These are phyloP conservation scores for Lactifluus pinguis DNA, from an alignment of 768 basidiomycete genomes.

Conservation along the genomic window DNA sequence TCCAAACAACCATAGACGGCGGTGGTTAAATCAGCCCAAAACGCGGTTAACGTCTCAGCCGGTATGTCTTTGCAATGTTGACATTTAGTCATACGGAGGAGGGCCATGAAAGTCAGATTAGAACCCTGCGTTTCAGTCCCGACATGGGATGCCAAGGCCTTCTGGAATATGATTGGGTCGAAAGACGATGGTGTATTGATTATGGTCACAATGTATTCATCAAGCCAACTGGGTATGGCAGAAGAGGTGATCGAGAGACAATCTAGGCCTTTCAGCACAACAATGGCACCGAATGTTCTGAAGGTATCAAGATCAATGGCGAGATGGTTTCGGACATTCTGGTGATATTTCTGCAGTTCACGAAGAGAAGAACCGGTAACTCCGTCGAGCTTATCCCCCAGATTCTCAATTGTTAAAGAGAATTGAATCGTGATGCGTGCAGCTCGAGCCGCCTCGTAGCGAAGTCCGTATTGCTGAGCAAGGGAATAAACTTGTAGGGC, in stretches of 20 bases:
- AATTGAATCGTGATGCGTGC: background rate
- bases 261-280: background rate
- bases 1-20: background rate
- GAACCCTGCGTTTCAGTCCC: no score
- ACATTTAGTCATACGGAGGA: no score
- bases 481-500: background rate
- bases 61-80: background rate
- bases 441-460: background rate
- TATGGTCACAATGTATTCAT: background rate
- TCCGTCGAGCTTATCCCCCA: background rate
- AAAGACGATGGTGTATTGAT: background rate
- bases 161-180: background rate
- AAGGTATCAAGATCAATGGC: background rate
- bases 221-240: background rate
- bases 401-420: background rate
- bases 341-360: background rate
- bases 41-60: background rate
- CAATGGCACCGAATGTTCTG: background rate
- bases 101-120: no score
- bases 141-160: background rate
- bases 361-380: background rate
- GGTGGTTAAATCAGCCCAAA: background rate
- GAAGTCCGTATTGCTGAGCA: background rate
- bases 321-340: background rate
- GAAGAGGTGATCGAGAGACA: background rate